These are phyloP conservation scores for Trametes villosa DNA, from an alignment of 768 basidiomycete genomes.

Conservation along the genomic window DNA sequence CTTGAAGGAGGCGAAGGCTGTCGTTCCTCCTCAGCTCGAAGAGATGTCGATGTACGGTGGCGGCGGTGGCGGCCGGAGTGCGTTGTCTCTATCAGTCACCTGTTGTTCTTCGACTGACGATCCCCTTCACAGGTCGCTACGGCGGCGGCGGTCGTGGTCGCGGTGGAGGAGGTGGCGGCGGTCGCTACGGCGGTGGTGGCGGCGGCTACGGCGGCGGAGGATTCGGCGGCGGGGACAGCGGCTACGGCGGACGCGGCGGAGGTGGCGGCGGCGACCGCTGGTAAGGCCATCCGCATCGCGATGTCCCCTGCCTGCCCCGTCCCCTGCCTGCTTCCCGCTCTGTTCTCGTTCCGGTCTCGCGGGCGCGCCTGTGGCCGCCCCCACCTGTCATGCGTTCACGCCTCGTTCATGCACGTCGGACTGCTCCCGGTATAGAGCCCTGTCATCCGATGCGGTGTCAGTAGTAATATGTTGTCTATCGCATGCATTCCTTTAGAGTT, in stretches of 20 bases:
- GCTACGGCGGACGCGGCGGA: slow-evolving; percentile 1
- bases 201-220: slow-evolving; percentile 47
- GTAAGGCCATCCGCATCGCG: no score
- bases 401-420: slow-evolving; percentile 6
- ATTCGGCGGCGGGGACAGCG: slow-evolving; percentile 44
- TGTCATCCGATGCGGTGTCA: slow-evolving; percentile 10
- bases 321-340: neutral
- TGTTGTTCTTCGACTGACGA: slow-evolving; percentile 9
- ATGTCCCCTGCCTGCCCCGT: no score
- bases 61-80: slow-evolving; percentile 77
- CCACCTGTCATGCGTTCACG: slow-evolving; percentile 3
- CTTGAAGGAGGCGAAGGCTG: slow-evolving; percentile 83
- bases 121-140: slow-evolving; percentile 57
- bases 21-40: slow-evolving; percentile 86
- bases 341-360: neutral
- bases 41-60: slow-evolving; percentile 91
- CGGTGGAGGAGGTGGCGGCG: slow-evolving; percentile 47
- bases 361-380: neutral
- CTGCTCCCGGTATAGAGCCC: slow-evolving; percentile 8
- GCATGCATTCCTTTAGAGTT: slow-evolving; percentile 23
- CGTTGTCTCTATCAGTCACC: slow-evolving; percentile 27
- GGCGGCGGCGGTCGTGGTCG: slow-evolving; percentile 44
- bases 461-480: slow-evolving; percentile 20
- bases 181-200: slow-evolving; percentile 42
- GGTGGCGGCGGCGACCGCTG: slow-evolving; percentile 35